Evolutionary conservation across 1,139 yeast genomes (phyloP), one percentile per base, ranked within the genome.

Genomic region (Entelexis paramagnoliae): DNA sequence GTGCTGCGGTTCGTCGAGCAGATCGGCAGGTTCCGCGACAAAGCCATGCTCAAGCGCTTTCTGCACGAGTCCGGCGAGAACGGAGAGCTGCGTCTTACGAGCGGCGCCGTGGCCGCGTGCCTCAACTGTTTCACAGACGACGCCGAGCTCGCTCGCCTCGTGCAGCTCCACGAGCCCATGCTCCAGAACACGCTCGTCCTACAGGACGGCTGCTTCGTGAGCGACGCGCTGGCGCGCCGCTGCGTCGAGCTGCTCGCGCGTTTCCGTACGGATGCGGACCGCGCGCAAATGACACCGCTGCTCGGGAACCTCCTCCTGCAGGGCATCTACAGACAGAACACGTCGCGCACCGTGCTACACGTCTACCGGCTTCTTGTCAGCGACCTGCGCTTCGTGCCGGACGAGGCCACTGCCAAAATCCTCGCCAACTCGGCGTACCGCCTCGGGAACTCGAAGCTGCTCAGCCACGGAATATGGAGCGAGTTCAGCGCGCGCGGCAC

Each of bases 391-490:
- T 54, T 60, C 29, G 34, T 5, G 26, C 65, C 66, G 4, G 48
- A 62, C 44, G 19, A 17, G 1, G 52, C 41, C 17, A 66, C 70
- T 1, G 59, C 63, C 32, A 61, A 61, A 40, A 50, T 59, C 10
- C 59, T 66, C 10, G 57, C 62, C 19, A 57, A 56, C 24, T 58
- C 64, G 1, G 65, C 67, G 3, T 60, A 54, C 39, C 56, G 64
- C 14, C 54, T 65, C 43, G 63, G 66, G 8, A 63, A 65, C 48
- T 56, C 67, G 26, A 65, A 66, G 49, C 59, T 62, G 34, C 58
- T 64, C n/a, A 50, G 61, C 17, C 58, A 59, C 48, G 53, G 50
- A 16, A 62, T 66, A 9, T 66, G 59, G 55, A 43, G 51, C 8
- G 67, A 65, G 40, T 40, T 52, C 5, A 38, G 41, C 10, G 38